Evolutionary conservation across 2,329 filamentous ascomycete species (phyloP), one percentile per base, ranked within the genome.

Genomic region (Fusarium metavorans): DNA sequence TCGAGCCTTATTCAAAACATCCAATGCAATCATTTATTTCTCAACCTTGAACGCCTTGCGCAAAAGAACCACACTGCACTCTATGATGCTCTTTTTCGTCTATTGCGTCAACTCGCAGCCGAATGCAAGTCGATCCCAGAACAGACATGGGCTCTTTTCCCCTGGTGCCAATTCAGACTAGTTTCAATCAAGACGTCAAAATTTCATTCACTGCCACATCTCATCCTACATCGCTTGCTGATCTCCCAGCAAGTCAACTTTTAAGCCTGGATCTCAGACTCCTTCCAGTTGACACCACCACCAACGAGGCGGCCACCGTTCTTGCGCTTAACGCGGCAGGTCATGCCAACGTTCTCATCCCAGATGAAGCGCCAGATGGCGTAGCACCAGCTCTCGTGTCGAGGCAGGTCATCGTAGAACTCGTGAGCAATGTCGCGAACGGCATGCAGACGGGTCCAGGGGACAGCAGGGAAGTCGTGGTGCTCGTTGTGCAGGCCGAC

Each of bases 401-500:
- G 90, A 11, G 97, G 97, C 76, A 99, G 86, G 69, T 94, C 93
- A 74, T 93, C 91, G 84, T 99, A 99, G 82, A 98, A 99, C 84
- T 98, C 97, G 74, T 89, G 89, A 1, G 97, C 97, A 66, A 97
- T 93, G 73, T 91, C 85, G 80, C 95, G 91, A 64, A 99, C 87
- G 80, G 88, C 88, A 64, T 92, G 93, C 43, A 99, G 88, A 35
- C 93, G 89, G 11, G 95, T 98, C 97, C 97, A 99, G 0, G 97
- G 96, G 56, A 99, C 91, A 57, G 97, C 97, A 13, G 97, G 97
- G 85, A 99, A 99, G 84, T 99, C 97, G 83, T 99, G 97, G 84
- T 99, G 97, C 87, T 99, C 97, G 82, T 99, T 99, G 87, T 99
- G 97, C 80, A 98, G 87, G 63, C 97, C 97, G 54, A 99, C 97